Percentiles rank a stretch among this genome's conserved stretches.
phyloP scores from a whole-genome alignment of 495 filamentous ascomycete genomes.

The Pyrenopolyporus hunteri region DNA sequence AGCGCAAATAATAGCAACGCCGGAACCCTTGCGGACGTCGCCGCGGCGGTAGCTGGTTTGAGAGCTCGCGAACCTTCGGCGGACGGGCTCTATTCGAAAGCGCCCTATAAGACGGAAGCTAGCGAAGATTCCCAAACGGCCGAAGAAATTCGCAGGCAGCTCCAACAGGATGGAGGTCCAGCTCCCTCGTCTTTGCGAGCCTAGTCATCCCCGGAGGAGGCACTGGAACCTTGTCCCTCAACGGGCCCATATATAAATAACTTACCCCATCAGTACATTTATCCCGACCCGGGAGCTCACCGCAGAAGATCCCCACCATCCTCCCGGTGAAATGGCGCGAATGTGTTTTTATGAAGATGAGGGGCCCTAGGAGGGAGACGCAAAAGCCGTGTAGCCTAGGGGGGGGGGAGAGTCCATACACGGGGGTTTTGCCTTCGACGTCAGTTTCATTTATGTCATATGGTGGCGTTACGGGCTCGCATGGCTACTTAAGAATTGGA shows the following conservation, averaged over 20 bases:
- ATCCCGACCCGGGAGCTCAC: neutral
- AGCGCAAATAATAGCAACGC: slow-evolving; percentile 27
- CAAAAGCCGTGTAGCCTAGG: neutral
- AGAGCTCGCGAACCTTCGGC: slow-evolving; percentile 34
- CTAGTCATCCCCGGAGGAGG: slow-evolving; percentile 18
- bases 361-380: neutral
- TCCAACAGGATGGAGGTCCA: slow-evolving; percentile 42
- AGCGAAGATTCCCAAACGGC: slow-evolving; percentile 47
- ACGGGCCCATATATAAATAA: neutral
- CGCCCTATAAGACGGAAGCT: slow-evolving; percentile 35
- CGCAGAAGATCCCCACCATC: neutral
- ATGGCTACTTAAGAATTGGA: slow-evolving; percentile 30
- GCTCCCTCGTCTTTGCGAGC: slow-evolving; percentile 39
- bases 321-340: neutral
- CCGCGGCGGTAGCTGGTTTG: slow-evolving; percentile 41
- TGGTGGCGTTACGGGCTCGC: slow-evolving; percentile 38
- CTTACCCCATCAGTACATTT: neutral
- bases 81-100: slow-evolving; percentile 36
- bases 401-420: neutral
- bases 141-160: slow-evolving; percentile 48
- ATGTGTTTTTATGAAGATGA: neutral
- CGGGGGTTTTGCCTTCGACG: slow-evolving; percentile 12
- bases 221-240: neutral
- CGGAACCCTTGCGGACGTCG: slow-evolving; percentile 42
- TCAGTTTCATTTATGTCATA: slow-evolving; percentile 29